phyloP scores from a whole-genome alignment of 768 basidiomycete genomes.

The Agaricus sinodeliciosus region DNA sequence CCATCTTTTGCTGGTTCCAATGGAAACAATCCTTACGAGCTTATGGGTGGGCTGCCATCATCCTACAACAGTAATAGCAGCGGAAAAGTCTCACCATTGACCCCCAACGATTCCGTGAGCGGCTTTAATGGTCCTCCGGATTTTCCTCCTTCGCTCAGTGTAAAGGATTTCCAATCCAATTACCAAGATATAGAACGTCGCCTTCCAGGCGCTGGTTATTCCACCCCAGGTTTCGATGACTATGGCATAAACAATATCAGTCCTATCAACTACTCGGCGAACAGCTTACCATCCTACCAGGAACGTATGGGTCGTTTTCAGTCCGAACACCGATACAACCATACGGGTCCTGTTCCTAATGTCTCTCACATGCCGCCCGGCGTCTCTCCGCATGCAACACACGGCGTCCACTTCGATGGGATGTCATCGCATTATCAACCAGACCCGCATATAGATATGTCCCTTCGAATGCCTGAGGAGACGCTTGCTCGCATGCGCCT shows the following conservation, averaged over 20 bases:
- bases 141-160: conserved; percentile 39
- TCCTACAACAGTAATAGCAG: conserved; percentile 44
- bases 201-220: conserved; percentile 18
- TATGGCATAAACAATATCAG: conserved; percentile 46
- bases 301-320: conserved; percentile 53
- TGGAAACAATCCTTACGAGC: conserved; percentile 49
- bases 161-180: conserved; percentile 51
- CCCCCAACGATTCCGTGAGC: conserved; percentile 58
- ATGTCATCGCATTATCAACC: conserved; percentile 54
- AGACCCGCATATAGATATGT: conserved; percentile 47
- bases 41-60: conserved; percentile 55
- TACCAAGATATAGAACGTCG: conserved; percentile 59
- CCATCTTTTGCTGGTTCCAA: conserved; percentile 49
- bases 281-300: conserved; percentile 50
- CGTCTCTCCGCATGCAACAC: conserved; percentile 67
- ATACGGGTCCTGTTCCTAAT: conserved; percentile 31
- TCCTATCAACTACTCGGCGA: conserved; percentile 39
- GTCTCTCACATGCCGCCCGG: conserved; percentile 49
- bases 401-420: conserved; percentile 50
- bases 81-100: conserved; percentile 72
- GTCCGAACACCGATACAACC: conserved; percentile 44
- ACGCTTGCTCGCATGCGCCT: conserved; percentile 61
- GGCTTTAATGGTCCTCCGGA: conserved; percentile 48
- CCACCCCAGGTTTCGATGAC: conserved; percentile 34
- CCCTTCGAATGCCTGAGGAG: conserved; percentile 59